A percentile compares a stretch with the other conserved stretches of the same genome.
Conservation (phyloP, 768 basidiomycete genomes). For the Leccinum barrowsii region DNA sequence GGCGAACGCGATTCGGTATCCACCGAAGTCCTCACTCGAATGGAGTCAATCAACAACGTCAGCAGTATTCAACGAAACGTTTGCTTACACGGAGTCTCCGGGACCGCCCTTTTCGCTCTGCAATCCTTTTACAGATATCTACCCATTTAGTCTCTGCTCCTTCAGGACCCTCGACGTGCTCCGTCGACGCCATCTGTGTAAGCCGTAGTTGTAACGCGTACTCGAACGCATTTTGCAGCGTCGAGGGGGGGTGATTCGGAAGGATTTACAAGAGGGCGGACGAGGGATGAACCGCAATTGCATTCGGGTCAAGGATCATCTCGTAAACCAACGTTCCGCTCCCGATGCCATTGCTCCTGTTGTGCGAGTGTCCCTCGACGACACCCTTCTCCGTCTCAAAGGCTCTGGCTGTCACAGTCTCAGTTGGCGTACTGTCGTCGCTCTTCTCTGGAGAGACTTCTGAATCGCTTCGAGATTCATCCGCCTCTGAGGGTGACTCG, state of each 20-base stretch:
- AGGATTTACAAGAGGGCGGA: conserved; percentile 42
- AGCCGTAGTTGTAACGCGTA: conserved; percentile 81
- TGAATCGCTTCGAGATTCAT: too few species aligned
- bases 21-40: conserved; percentile 28
- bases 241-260: conserved; percentile 47
- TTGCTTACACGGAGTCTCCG: conserved; percentile 27
- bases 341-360: neutral
- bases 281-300: conserved; percentile 37
- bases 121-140: conserved; percentile 84
- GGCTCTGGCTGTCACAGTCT: conserved; percentile 1
- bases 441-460: too few species aligned
- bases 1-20: conserved; percentile 29
- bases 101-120: conserved; percentile 45
- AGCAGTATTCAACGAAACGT: neutral
- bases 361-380: neutral
- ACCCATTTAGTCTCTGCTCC: conserved; percentile 77
- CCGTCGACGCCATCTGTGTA: conserved; percentile 77
- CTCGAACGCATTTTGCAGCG: conserved; percentile 63
- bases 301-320: conserved; percentile 29
- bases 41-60: neutral
- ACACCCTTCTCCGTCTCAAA: conserved; percentile 13
- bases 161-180: conserved; percentile 83
- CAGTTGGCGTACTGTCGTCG: neutral
- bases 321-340: conserved; percentile 12
- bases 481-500: too few species aligned